A percentile compares a stretch with the other conserved stretches of the same genome.
phyloP scores from a whole-genome alignment of 495 filamentous ascomycete genomes.

The Penicillium steckii region DNA sequence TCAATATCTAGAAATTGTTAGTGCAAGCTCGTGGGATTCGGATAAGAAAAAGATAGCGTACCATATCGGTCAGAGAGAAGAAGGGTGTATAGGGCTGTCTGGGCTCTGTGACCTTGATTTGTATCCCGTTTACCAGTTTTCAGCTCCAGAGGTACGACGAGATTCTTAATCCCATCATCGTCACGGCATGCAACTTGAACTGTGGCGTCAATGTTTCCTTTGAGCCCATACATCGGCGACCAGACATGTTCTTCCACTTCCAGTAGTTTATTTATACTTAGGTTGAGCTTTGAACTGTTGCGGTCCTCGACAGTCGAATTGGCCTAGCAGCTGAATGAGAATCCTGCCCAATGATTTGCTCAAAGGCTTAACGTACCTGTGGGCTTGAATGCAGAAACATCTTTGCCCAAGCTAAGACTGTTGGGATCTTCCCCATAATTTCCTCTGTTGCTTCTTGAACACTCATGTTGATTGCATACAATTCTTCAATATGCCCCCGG shows the following conservation, averaged over 20 bases:
- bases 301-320: conserved; percentile 76
- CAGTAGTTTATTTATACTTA: conserved; percentile 89
- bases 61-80: conserved; percentile 90
- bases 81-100: conserved; percentile 92
- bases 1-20: conserved; percentile 62
- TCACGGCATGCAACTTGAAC: conserved; percentile 85
- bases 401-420: conserved; percentile 78
- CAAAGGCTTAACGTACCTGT: conserved; percentile 50
- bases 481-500: conserved; percentile 72
- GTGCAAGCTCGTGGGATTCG: neutral
- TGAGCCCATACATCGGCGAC: conserved; percentile 95
- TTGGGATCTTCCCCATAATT: conserved; percentile 73
- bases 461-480: conserved; percentile 79
- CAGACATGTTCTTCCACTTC: conserved; percentile 97
- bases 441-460: conserved; percentile 69
- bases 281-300: conserved; percentile 65
- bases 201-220: conserved; percentile 98
- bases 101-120: conserved; percentile 76
- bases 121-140: conserved; percentile 86
- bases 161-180: conserved; percentile 54
- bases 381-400: conserved; percentile 73
- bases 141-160: conserved; percentile 90
- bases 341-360: neutral
- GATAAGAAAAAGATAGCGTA: conserved; percentile 24
- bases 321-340: conserved; percentile 40